Base-by-base conservation (phyloP, 1,284 basidiomycete genomes). In the Ceratobasidium sp. region DNA sequence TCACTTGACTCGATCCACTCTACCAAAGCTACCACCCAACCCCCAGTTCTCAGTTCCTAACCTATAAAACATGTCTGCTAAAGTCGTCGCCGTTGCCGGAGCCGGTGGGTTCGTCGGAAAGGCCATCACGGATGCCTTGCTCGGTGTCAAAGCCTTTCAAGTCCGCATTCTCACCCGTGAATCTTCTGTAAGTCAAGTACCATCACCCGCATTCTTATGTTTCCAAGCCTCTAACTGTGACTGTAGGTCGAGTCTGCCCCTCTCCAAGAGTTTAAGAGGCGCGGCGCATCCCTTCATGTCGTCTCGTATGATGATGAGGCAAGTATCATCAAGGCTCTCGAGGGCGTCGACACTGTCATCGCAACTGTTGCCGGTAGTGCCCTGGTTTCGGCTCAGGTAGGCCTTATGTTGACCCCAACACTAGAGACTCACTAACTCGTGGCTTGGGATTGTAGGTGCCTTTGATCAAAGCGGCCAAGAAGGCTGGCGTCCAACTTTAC, bases 291-390 rank as follows among this genome's bases (percentile, higher is more conserved):
- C 13, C 41, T 71, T 7, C 54, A 58, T 58, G 53, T n/a, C 22
- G 27, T 71, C 41, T 71, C 66, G 14, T 71, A 71, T 24, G 54
- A 71, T 2, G 41, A 71, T 19, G 54, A 58, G 27, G 27, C 66
- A 14, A 71, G 66, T 22, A 24, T 71, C n/a, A 19, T 59, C 53
- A 46, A 71, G 53, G 73, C 61, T 24, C 62, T 74, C 24, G 5
- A 65, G 37, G 73, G 73, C 14, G 62, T 65, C 22, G 73, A 74
- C 9, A 61, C 64, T 24, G 29, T 74, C 7, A 34, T 74, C n/a
- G 22, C 61, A 22, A 65, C 73, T 19, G 41, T 64, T 14, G 62
- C 54, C 14, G 19, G 22, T 0, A 39, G 14, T 24, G 66, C 53
- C 3, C 24, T 58, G 14, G 59, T 56, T 22, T 41, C 73, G 5